Evolutionary conservation across 75 land plant genomes (phyloP), one percentile per base, ranked within the genome.

Genomic region (Picea glauca): DNA sequence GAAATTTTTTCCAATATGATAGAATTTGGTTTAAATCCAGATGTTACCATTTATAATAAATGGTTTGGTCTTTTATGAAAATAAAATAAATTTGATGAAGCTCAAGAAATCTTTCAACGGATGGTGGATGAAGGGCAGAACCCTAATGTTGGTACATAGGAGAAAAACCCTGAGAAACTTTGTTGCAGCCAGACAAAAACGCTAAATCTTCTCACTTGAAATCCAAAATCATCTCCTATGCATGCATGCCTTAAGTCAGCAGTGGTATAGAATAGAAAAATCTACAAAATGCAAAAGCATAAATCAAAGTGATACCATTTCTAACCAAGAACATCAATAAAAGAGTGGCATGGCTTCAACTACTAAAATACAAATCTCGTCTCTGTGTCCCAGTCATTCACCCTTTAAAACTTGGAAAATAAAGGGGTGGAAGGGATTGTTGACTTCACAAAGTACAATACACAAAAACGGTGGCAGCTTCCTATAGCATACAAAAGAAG

Each of bases 61-160:
- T 30, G 79, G 17, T 77, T 81, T 9, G 75, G 81, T 74, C 38
- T 73, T 3, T 76, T 84, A 3, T 84, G 86, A 30, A 81, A 62
- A 58, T 67, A 58, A 57, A 78, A 78, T 1, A 83, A 80, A 38
- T 35, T 76, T 75, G 85, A 83, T 46, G 82, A 83, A 61, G 79
- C 83, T 46, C 40, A 77, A 50, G 62, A 63, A 59, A 31, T 86
- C 40, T 79, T 78, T 43, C 9, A n/a, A 9, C 67, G 65, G 79
- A 79, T 86, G 87, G 35, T 82, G 30, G 58, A 83, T 40, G 60
- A 13, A 62, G 79, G 79, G 46, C 57, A 43, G 14, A 5, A 26
- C 26, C 26, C 26, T 26, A 26, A 26, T 26, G 26, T 26, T 26
- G 26, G 26, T 26, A 26, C 26, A 26, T 26, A 26, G 26, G 26